Conservation (phyloP, 441 rosid genomes). For the Rhodomyrtus psidioides region DNA sequence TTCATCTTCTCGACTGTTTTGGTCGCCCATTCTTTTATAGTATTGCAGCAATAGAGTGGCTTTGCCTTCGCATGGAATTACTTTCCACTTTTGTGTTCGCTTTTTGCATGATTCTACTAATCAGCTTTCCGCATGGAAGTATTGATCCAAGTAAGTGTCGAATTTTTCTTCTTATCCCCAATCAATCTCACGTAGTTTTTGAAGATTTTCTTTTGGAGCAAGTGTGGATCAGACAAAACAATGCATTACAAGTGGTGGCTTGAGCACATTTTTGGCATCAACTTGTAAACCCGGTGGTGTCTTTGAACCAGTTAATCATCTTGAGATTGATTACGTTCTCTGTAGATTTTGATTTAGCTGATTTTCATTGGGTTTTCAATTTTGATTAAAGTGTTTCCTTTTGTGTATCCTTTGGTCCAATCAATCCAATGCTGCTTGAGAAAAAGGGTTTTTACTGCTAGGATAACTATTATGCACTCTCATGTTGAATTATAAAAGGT, state of each 20-base stretch:
- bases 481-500: not conserved
- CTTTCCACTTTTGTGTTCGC: constrained; percentile 97
- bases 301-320: constrained; percentile 2
- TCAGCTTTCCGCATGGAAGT: constrained; percentile 92
- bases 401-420: not conserved
- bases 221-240: not conserved
- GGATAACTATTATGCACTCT: not conserved
- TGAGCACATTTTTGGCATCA: not conserved
- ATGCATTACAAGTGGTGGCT: not conserved
- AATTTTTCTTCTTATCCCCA: not conserved
- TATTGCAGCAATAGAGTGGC: constrained; percentile 99
- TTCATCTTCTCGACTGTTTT: constrained; percentile 97
- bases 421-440: not conserved
- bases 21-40: constrained; percentile 99
- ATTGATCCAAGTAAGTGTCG: constrained; percentile 91
- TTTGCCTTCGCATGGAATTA: constrained; percentile 96
- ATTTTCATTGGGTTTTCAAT: not conserved
- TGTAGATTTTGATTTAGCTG: not conserved
- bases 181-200: not conserved
- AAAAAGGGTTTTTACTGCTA: not conserved
- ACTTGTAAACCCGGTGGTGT: not conserved
- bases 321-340: not conserved
- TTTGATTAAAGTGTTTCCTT: not conserved
- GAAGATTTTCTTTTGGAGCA: not conserved
- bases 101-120: constrained; percentile 96